phyloP scores from a whole-genome alignment of 2,329 filamentous ascomycete species.

The Cryphonectria radicalis region DNA sequence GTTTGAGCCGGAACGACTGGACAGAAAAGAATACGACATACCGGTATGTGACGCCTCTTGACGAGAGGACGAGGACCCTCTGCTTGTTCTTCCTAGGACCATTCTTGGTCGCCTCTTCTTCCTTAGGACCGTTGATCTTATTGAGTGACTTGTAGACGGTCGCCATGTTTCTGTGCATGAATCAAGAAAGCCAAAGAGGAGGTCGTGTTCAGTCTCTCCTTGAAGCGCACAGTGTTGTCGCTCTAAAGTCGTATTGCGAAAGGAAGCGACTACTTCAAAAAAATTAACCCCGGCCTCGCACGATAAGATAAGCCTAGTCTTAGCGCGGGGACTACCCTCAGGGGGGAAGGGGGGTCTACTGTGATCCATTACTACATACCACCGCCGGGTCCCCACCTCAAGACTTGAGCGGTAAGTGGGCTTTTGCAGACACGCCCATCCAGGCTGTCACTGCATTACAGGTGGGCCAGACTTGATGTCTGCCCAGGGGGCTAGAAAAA shows the following conservation, averaged over 20 bases:
- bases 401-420: constrained; percentile 13
- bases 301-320: constrained; percentile 19
- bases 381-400: neutral
- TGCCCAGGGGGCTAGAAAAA: neutral
- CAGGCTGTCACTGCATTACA: constrained; percentile 8
- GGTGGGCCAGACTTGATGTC: constrained; percentile 7
- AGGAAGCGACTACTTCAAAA: neutral
- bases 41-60: constrained; percentile 88
- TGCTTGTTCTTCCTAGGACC: constrained; percentile 67
- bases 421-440: constrained; percentile 3
- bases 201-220: neutral
- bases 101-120: constrained; percentile 50
- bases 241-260: neutral
- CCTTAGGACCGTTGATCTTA: constrained; percentile 56
- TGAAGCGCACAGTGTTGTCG: neutral
- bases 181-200: neutral
- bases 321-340: constrained; percentile 7
- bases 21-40: constrained; percentile 43
- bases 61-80: constrained; percentile 87
- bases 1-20: neutral
- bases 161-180: constrained; percentile 57
- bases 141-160: constrained; percentile 77
- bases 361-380: neutral
- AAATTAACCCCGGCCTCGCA: constrained; percentile 10
- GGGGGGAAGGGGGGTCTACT: constrained; percentile 3